A percentile compares a stretch with the other conserved stretches of the same genome.
phyloP scores from a whole-genome alignment of 176 grass and related monocot genomes.

The Puccinellia tenuiflora region DNA sequence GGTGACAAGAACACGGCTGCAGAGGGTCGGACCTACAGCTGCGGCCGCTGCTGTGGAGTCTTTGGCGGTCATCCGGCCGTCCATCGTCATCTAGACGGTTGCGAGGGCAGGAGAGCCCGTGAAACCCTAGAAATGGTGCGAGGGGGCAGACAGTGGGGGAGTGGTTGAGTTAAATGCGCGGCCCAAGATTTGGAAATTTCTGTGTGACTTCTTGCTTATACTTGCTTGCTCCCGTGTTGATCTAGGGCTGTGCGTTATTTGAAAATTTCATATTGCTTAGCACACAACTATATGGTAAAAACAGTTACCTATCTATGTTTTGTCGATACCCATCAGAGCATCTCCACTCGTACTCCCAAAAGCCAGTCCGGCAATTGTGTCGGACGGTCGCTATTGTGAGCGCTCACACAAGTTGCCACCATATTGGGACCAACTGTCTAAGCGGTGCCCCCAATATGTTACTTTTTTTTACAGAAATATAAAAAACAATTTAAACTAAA shows the following conservation, averaged over 20 bases:
- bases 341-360: too few relatives aligned
- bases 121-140: slow-evolving; percentile 42
- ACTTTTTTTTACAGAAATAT: too few relatives aligned
- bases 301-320: not conserved
- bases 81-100: slow-evolving; percentile 8
- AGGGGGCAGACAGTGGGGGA: slow-evolving; percentile 25
- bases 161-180: slow-evolving; percentile 54
- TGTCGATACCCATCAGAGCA: too few relatives aligned
- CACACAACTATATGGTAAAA: slow-evolving; percentile 1
- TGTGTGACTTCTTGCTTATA: not conserved
- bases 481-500: too few relatives aligned
- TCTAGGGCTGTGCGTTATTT: slow-evolving; percentile 23
- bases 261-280: slow-evolving; percentile 14
- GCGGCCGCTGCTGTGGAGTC: slow-evolving; percentile 10
- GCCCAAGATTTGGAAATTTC: slow-evolving; percentile 53
- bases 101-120: not conserved
- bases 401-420: too few relatives aligned
- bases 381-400: too few relatives aligned
- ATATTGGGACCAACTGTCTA: too few relatives aligned
- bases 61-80: not conserved
- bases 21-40: slow-evolving; percentile 50
- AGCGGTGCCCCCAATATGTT: too few relatives aligned
- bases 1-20: slow-evolving; percentile 53
- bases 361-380: too few relatives aligned
- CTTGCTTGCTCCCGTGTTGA: slow-evolving; percentile 23